Conservation (phyloP, 768 basidiomycete genomes). For the Leucogyrophana mollusca region DNA sequence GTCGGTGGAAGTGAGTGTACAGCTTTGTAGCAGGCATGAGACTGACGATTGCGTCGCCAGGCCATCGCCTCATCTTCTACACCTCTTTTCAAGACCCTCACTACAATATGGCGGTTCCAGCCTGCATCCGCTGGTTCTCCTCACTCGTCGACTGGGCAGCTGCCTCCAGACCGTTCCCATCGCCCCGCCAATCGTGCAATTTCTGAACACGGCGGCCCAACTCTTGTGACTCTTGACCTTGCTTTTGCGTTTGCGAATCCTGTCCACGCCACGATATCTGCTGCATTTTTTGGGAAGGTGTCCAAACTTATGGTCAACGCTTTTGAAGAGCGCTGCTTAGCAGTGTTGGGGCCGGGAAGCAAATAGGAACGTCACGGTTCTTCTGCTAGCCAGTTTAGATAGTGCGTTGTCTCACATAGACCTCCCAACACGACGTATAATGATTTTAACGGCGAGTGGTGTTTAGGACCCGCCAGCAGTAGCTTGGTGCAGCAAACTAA, state of each 20-base stretch:
- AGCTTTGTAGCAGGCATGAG: constrained; percentile 1
- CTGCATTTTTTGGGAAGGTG: constrained; percentile 83
- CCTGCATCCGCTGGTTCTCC: constrained; percentile 47
- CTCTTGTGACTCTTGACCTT: constrained; percentile 82
- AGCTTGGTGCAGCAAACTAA: too few species aligned
- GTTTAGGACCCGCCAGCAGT: too few species aligned
- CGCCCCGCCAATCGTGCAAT: neutral
- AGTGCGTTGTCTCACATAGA: too few species aligned
- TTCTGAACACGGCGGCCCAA: constrained; percentile 42
- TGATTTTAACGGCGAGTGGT: too few species aligned
- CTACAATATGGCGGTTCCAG: constrained; percentile 74
- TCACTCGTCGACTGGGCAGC: constrained; percentile 27
- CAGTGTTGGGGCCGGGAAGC: constrained; percentile 60
- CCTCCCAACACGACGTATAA: too few species aligned
- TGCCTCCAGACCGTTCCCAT: constrained; percentile 4
- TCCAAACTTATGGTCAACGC: constrained; percentile 88
- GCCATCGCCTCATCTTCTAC: constrained; percentile 71
- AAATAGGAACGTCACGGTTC: constrained; percentile 4
- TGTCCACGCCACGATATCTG: constrained; percentile 78
- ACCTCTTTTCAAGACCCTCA: constrained; percentile 69
- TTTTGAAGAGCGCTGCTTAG: constrained; percentile 81
- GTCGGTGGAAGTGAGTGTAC: constrained; percentile 67
- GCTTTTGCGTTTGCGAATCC: constrained; percentile 87
- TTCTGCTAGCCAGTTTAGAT: too few species aligned
- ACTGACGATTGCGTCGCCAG: constrained; percentile 33